Evolutionary conservation across 176 grass and related monocot species (phyloP).

Genomic region (Musa schizocarpa): DNA sequence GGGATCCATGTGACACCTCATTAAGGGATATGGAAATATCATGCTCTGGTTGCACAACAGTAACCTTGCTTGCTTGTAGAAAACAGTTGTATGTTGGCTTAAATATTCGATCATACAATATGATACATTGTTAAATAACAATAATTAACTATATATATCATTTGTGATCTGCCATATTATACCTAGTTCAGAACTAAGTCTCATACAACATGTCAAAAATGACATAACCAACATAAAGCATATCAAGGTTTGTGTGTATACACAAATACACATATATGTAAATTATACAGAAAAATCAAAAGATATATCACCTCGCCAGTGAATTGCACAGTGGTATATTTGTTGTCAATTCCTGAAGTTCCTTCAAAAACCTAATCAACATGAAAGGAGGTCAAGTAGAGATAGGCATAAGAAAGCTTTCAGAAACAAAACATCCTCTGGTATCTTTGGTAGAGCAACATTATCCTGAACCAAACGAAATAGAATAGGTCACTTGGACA

Average conservation of each 20-base stretch:
- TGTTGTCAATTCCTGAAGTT: slow-evolving; percentile 97
- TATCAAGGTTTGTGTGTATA: slow-evolving; percentile 12
- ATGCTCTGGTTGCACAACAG: no score
- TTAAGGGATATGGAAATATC: no score
- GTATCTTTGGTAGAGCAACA: background rate
- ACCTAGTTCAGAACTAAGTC: background rate
- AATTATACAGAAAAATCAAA: slow-evolving; percentile 16
- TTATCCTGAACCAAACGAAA: background rate
- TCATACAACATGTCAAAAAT: background rate
- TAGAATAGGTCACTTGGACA: background rate
- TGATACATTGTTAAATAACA: background rate
- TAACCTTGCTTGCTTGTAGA: background rate
- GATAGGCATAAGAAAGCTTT: background rate
- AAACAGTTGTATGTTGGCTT: background rate
- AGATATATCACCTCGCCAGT: slow-evolving; percentile 78
- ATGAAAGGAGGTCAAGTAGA: background rate
- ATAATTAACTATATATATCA: background rate
- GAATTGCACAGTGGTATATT: slow-evolving; percentile 98
- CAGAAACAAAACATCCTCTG: background rate
- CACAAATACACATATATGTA: slow-evolving; percentile 1
- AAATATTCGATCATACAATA: background rate
- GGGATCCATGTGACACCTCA: no score
- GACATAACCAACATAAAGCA: slow-evolving; percentile 5
- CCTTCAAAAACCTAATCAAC: slow-evolving; percentile 88
- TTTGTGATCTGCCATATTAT: background rate